phyloP scores from a whole-genome alignment of 2,329 filamentous ascomycete species.

The Cordyceps farinosa region DNA sequence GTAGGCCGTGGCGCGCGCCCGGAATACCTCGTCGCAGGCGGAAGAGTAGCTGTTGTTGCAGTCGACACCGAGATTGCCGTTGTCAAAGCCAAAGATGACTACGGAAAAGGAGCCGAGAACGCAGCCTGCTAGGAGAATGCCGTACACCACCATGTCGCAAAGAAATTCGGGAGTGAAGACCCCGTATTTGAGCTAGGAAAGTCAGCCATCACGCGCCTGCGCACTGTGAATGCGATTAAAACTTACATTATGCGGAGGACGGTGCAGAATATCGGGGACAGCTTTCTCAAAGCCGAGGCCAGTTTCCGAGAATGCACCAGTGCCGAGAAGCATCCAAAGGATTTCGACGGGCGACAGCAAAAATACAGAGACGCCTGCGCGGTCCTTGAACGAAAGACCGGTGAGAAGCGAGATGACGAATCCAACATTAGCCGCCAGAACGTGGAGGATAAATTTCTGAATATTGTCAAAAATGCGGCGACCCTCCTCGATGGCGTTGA shows the following conservation, averaged over 20 bases:
- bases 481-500: slow-evolving; percentile 57
- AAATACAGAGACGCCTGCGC: slow-evolving; percentile 61
- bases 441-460: slow-evolving; percentile 65
- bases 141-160: slow-evolving; percentile 60
- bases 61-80: slow-evolving; percentile 53
- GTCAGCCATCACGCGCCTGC: background rate
- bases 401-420: slow-evolving; percentile 64
- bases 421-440: slow-evolving; percentile 64
- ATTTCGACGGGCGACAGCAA: slow-evolving; percentile 68
- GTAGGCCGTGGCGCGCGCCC: slow-evolving; percentile 63
- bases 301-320: slow-evolving; percentile 67
- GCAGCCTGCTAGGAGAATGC: slow-evolving; percentile 59
- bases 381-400: slow-evolving; percentile 66
- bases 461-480: slow-evolving; percentile 68
- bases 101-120: slow-evolving; percentile 55
- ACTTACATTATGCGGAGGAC: slow-evolving; percentile 58
- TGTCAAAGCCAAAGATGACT: slow-evolving; percentile 52
- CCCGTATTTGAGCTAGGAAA: slow-evolving; percentile 40
- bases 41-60: slow-evolving; percentile 54
- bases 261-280: slow-evolving; percentile 61
- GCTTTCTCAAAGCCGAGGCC: slow-evolving; percentile 68
- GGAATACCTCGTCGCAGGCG: slow-evolving; percentile 56
- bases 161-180: slow-evolving; percentile 64
- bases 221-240: background rate
- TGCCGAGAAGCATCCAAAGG: slow-evolving; percentile 73